These are phyloP conservation scores for Aureobasidium subglaciale DNA, from an alignment of 2,329 filamentous ascomycete genomes.

Conservation along the genomic window DNA sequence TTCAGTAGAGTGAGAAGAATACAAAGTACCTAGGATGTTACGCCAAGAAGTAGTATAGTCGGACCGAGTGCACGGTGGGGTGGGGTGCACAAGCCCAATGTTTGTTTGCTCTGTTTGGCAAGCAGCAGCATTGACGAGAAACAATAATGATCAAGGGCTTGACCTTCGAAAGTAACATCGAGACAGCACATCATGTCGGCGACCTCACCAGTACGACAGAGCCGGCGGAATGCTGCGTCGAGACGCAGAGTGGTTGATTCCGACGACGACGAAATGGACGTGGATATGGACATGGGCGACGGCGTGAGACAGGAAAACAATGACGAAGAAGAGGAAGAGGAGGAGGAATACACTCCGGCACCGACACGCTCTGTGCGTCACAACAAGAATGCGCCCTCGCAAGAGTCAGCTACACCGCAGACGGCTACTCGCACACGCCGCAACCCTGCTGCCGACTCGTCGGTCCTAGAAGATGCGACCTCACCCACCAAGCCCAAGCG, in stretches of 20 bases:
- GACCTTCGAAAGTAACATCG: neutral
- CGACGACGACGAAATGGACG: constrained; percentile 55
- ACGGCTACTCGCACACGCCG: constrained; percentile 35
- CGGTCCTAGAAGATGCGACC: constrained; percentile 43
- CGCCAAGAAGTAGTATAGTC: too few species aligned
- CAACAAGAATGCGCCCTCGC: constrained; percentile 40
- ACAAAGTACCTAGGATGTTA: too few species aligned
- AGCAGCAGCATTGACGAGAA: neutral
- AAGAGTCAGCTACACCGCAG: constrained; percentile 42
- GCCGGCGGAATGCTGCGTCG: constrained; percentile 55
- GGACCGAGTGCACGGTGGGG: neutral
- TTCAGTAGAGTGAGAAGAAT: too few species aligned
- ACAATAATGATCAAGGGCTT: neutral
- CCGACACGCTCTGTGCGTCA: constrained; percentile 53
- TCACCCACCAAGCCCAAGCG: constrained; percentile 61
- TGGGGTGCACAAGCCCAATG: neutral
- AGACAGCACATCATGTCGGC: constrained; percentile 29
- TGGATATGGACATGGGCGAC: constrained; percentile 7
- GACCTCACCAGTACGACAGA: constrained; percentile 45
- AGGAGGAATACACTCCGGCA: constrained; percentile 77
- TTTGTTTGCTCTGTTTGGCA: constrained; percentile 13
- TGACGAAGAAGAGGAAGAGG: constrained; percentile 56
- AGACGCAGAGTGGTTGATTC: constrained; percentile 68
- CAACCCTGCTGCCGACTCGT: constrained; percentile 43
- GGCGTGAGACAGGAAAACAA: constrained; percentile 53